Percentiles rank a stretch among this genome's conserved stretches.
Evolutionary conservation across 1,284 basidiomycete species (phyloP).

Genomic region (Puccinia coronata): DNA sequence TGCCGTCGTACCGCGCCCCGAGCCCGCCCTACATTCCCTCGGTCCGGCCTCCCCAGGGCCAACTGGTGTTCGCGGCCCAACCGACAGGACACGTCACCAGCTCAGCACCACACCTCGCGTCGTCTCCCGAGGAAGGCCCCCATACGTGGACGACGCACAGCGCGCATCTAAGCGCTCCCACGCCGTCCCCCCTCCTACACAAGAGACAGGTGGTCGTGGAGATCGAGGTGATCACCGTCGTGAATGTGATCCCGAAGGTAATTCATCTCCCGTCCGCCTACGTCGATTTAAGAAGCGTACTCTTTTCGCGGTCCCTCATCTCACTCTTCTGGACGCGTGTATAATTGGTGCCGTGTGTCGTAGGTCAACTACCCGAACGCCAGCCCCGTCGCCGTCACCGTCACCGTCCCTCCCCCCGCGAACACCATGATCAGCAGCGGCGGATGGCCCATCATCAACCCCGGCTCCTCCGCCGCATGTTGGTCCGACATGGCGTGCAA

Average conservation of each 20-base stretch:
- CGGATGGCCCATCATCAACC: constrained; percentile 46
- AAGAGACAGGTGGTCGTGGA: constrained; percentile 40
- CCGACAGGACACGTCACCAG: no score
- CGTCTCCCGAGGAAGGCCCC: not conserved
- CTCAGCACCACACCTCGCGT: not conserved
- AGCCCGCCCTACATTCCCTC: constrained; percentile 2
- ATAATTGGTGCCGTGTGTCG: no score
- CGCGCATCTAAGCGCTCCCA: constrained; percentile 10
- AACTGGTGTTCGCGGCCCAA: not conserved
- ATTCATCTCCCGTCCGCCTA: not conserved
- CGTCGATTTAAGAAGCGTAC: not conserved
- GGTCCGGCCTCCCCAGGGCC: not conserved
- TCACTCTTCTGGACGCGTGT: no score
- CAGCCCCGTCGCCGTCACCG: constrained; percentile 35
- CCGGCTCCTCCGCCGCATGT: constrained; percentile 28
- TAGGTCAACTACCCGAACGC: not conserved
- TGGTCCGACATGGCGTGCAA: constrained; percentile 48
- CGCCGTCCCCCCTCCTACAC: not conserved
- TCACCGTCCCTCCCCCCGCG: constrained; percentile 44
- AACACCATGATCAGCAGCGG: constrained; percentile 27
- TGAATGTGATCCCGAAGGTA: constrained; percentile 28
- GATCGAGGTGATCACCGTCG: constrained; percentile 34
- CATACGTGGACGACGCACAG: no score
- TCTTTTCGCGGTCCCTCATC: not conserved
- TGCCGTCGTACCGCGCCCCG: constrained; percentile 4